Evolutionary conservation across 768 basidiomycete genomes (phyloP).

Genomic region (Coprinopsis strossmayeri): DNA sequence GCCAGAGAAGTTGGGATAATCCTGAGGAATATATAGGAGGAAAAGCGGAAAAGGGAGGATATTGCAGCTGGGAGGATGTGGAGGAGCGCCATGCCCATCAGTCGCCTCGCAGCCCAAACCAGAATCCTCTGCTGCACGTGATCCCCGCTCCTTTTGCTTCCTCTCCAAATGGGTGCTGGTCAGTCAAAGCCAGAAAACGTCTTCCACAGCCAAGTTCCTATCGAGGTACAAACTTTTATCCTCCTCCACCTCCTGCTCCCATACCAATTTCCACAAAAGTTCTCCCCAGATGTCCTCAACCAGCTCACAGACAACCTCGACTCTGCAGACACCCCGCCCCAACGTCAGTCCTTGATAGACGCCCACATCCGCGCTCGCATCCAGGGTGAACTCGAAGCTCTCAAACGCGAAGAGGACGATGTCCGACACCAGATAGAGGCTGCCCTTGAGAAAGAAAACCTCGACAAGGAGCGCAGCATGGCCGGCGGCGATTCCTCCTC

Average conservation of each 20-base stretch:
- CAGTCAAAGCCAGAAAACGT: slow-evolving; percentile 66
- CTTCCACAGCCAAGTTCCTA: slow-evolving; percentile 44
- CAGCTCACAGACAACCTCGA: slow-evolving; percentile 63
- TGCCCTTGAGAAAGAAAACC: slow-evolving; percentile 82
- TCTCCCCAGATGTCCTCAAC: slow-evolving; percentile 79
- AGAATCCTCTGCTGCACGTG: no score
- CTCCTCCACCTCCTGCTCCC: background rate
- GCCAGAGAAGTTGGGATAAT: slow-evolving; percentile 36
- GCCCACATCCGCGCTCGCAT: slow-evolving; percentile 68
- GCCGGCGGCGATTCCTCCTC: slow-evolving; percentile 30
- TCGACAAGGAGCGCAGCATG: slow-evolving; percentile 64
- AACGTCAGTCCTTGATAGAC: slow-evolving; percentile 71
- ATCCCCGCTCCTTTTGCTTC: background rate
- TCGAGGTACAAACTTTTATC: slow-evolving; percentile 43
- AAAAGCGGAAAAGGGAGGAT: slow-evolving; percentile 31
- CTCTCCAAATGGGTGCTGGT: slow-evolving; percentile 50
- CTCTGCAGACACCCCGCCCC: slow-evolving; percentile 51
- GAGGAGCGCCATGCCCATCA: background rate
- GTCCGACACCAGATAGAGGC: slow-evolving; percentile 69
- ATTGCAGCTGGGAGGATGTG: slow-evolving; percentile 3
- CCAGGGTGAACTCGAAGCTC: slow-evolving; percentile 53
- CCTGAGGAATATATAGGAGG: slow-evolving; percentile 42
- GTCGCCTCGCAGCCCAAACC: background rate
- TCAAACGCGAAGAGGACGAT: slow-evolving; percentile 63
- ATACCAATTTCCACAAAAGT: slow-evolving; percentile 33